phyloP scores from a whole-genome alignment of 768 basidiomycete genomes.

The Suillus decipiens region DNA sequence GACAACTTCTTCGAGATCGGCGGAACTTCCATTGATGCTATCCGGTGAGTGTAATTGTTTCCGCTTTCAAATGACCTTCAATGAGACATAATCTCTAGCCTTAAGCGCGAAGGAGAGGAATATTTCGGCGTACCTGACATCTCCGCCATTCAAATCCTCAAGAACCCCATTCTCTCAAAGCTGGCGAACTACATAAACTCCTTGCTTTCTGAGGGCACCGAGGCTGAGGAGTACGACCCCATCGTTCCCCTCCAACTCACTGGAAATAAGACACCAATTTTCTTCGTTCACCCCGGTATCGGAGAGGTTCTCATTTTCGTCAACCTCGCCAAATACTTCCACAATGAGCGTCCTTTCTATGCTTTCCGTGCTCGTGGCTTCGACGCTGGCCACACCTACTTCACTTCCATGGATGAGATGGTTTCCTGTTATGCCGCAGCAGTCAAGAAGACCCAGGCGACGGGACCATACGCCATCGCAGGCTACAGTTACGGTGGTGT shows the following conservation, averaged over 20 bases:
- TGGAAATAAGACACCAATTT: conserved; percentile 43
- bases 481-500: conserved; percentile 43
- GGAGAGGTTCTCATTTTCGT: conserved; percentile 44
- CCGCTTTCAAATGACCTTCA: background rate
- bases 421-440: conserved; percentile 33
- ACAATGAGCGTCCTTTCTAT: conserved; percentile 40
- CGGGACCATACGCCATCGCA: conserved; percentile 37
- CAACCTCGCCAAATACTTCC: conserved; percentile 41
- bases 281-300: conserved; percentile 46
- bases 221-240: conserved; percentile 37
- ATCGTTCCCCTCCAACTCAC: conserved; percentile 40
- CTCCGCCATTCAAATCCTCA: conserved; percentile 41
- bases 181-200: conserved; percentile 34
- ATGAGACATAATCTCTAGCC: conserved; percentile 6
- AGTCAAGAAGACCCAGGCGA: conserved; percentile 30
- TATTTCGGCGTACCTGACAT: conserved; percentile 33
- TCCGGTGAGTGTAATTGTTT: conserved; percentile 12
- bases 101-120: conserved; percentile 30
- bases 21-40: conserved; percentile 42
- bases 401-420: conserved; percentile 35
- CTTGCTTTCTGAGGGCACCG: conserved; percentile 21
- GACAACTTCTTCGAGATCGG: conserved; percentile 45
- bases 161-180: conserved; percentile 31
- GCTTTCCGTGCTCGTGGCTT: conserved; percentile 43
- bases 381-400: conserved; percentile 33